Evolutionary conservation across 2,329 filamentous ascomycete genomes (phyloP), one percentile per base, ranked within the genome.

Genomic region (Calonectria ilicicola): DNA sequence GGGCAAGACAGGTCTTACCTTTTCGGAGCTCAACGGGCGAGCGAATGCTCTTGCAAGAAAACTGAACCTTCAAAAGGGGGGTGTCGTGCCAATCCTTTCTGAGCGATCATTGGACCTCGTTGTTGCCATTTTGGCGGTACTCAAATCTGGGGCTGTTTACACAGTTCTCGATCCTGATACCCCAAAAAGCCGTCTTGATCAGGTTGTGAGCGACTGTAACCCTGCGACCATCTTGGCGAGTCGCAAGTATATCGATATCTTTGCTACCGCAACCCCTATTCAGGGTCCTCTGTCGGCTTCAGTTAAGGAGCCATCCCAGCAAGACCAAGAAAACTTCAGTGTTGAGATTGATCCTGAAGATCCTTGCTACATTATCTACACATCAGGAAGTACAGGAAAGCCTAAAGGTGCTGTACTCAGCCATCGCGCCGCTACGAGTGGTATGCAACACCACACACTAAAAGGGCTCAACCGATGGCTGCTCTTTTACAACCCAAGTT

Each of bases 401-500:
- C 77, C 78, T 1, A 79, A 79, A 14, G 78, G 78, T 2, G 76
- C 72, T 5, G 10, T 75, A 0, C 49, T 79, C 14, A 72, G 68
- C 4, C 75, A 79, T 14, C 63, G 68, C 6, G 77, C 73, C 0
- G 73, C 73, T 1, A 74, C 73, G 0, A 67, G 73, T 8, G 73
- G 73, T 0, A 74, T 74, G 44, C 49, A 68, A 15, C 51, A 74
- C 1, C 67, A 68, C 7, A 58, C 70, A 32, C 2, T 77, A 21
- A 75, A 77, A 3, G 69, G 63, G 0, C 46, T 72, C 5, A n/a
- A 19, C 8, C 65, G 74, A 0, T 74, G 70, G 76, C 66, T 79
- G 29, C 76, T 78, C 17, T 79, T 79, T 40, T 77, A 76, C 27
- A 78, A 75, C 7, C 77, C 77, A 2, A 75, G 72, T 40, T 76